These are phyloP conservation scores for Lachnellula willkommii DNA, from an alignment of 2,329 filamentous ascomycete species.

Conservation along the genomic window DNA sequence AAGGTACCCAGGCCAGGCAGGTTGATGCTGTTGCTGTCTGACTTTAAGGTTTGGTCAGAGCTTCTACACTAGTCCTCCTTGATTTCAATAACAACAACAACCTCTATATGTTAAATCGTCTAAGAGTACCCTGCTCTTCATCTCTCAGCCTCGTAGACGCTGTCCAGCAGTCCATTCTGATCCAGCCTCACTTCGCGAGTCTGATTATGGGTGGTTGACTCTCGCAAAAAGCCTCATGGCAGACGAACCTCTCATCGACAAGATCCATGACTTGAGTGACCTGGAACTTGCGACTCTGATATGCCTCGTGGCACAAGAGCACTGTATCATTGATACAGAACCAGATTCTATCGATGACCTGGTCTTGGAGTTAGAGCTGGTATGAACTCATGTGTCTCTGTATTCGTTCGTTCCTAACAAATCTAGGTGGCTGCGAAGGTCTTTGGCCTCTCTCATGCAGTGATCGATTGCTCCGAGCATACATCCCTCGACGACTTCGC, in stretches of 20 bases:
- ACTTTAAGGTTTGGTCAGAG: slow-evolving; percentile 27
- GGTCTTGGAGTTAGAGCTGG: slow-evolving; percentile 68
- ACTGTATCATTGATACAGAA: slow-evolving; percentile 80
- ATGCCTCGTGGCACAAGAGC: slow-evolving; percentile 73
- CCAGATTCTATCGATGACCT: slow-evolving; percentile 58
- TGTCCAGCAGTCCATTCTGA: background rate
- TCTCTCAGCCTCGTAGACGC: too few species aligned
- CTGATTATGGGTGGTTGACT: slow-evolving; percentile 18
- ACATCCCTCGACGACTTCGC: slow-evolving; percentile 81
- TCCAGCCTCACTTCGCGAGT: background rate
- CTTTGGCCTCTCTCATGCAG: slow-evolving; percentile 65
- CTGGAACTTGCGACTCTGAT: slow-evolving; percentile 82
- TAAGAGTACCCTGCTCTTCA: too few species aligned
- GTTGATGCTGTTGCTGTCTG: background rate
- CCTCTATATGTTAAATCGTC: background rate
- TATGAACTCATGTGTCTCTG: slow-evolving; percentile 32
- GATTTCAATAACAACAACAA: background rate
- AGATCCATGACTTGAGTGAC: slow-evolving; percentile 75
- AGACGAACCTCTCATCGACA: slow-evolving; percentile 56
- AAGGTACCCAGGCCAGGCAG: background rate
- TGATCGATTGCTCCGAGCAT: slow-evolving; percentile 66
- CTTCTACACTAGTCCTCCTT: slow-evolving; percentile 22
- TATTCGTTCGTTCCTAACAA: background rate
- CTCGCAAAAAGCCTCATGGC: slow-evolving; percentile 45
- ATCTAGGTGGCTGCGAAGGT: slow-evolving; percentile 59